These are phyloP conservation scores for Kodamaea arcana DNA, from an alignment of 1,139 yeast species.

Conservation along the genomic window DNA sequence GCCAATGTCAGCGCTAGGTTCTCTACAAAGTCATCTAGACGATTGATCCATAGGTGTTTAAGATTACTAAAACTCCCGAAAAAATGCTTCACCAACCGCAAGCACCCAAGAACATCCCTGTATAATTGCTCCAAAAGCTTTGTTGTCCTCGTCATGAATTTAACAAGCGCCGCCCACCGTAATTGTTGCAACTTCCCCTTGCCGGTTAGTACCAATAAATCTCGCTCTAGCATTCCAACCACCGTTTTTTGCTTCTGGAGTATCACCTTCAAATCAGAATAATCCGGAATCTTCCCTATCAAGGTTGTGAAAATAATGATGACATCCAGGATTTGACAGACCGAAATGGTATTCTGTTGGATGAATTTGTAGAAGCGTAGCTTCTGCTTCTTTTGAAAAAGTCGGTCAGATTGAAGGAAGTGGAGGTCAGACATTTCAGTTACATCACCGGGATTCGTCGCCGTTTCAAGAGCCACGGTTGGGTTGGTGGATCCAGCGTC, in stretches of 20 bases:
- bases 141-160: conserved; percentile 1
- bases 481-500: no score
- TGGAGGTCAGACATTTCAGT: no score
- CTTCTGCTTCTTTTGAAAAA: conserved; percentile 3
- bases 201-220: conserved; percentile 14
- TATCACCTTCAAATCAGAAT: conserved; percentile 41
- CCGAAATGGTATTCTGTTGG: conserved; percentile 6
- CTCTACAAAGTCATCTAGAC: conserved; percentile 6
- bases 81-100: conserved; percentile 15
- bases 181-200: conserved; percentile 4
- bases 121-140: conserved; percentile 3
- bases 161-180: conserved; percentile 1
- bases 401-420: conserved; percentile 1
- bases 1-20: conserved; percentile 2
- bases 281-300: conserved; percentile 37
- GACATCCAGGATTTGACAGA: conserved; percentile 22
- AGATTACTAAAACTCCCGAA: conserved; percentile 37
- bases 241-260: conserved; percentile 22
- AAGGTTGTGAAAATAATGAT: conserved; percentile 40
- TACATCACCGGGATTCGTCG: no score
- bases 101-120: conserved; percentile 3
- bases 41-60: conserved; percentile 13
- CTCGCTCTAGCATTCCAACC: conserved; percentile 29
- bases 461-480: no score
- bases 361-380: conserved; percentile 19